Conservation (phyloP, 2,329 filamentous ascomycete genomes). For the Cercospora sesami region DNA sequence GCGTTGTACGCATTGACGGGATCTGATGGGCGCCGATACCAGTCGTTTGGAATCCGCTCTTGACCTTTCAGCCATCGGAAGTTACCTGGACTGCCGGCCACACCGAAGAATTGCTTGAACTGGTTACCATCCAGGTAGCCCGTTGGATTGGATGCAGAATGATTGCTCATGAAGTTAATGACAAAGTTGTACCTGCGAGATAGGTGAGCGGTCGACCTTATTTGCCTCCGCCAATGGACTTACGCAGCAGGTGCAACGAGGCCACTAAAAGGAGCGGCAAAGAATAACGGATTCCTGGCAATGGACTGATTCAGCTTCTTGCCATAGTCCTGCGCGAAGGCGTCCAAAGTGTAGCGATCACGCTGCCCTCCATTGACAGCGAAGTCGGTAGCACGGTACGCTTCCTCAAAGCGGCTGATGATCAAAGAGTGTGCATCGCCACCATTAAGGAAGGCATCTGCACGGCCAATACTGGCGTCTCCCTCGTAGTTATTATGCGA, state of each 20-base stretch:
- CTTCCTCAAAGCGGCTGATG: conserved; percentile 23
- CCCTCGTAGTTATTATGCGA: conserved; percentile 41
- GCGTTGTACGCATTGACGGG: conserved; percentile 21
- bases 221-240: neutral
- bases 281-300: conserved; percentile 38
- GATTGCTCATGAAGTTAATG: conserved; percentile 33
- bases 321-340: conserved; percentile 22
- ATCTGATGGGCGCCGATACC: conserved; percentile 27
- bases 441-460: conserved; percentile 33
- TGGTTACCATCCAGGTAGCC: conserved; percentile 30
- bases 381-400: conserved; percentile 17
- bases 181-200: conserved; percentile 31
- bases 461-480: conserved; percentile 36
- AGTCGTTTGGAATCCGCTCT: conserved; percentile 27
- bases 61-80: conserved; percentile 26
- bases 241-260: conserved; percentile 28
- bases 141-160: conserved; percentile 26
- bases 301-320: conserved; percentile 30
- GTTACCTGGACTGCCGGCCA: conserved; percentile 19
- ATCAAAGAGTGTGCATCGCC: conserved; percentile 26
- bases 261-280: conserved; percentile 32
- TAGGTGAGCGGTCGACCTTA: neutral
- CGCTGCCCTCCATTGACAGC: conserved; percentile 1
- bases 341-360: conserved; percentile 27
- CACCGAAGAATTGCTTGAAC: conserved; percentile 31